Evolutionary conservation across 306 rosid species (phyloP).

Genomic region (Fragaria ananassa): DNA sequence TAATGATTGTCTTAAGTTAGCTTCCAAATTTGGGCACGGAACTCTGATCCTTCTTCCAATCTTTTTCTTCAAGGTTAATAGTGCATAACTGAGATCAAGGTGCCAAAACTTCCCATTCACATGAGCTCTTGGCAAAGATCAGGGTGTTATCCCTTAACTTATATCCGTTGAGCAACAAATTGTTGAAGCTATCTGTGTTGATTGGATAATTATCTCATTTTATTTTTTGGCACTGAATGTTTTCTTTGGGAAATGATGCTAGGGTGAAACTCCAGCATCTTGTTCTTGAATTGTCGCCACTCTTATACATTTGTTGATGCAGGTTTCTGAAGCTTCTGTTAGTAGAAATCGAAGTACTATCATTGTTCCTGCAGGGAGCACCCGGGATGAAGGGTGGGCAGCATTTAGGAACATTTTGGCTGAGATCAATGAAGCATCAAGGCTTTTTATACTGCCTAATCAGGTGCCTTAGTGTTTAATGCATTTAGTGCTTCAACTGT

Average conservation of each 20-base stretch:
- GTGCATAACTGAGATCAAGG: background rate
- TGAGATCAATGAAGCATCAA: slow-evolving; percentile 91
- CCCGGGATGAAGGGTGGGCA: slow-evolving; percentile 97
- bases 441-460: slow-evolving; percentile 88
- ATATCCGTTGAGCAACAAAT: background rate
- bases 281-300: slow-evolving; percentile 21
- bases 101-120: slow-evolving; percentile 5
- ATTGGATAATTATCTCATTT: background rate
- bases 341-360: slow-evolving; percentile 98
- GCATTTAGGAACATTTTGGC: slow-evolving; percentile 96
- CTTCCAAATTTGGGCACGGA: background rate
- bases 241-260: background rate
- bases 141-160: slow-evolving; percentile 3
- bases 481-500: slow-evolving; percentile 15
- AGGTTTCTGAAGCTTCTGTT: slow-evolving; percentile 99
- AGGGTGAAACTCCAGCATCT: slow-evolving; percentile 3
- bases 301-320: slow-evolving; percentile 25
- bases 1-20: background rate
- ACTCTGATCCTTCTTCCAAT: background rate
- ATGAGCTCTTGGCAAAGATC: slow-evolving; percentile 9
- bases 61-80: background rate
- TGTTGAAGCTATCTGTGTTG: slow-evolving; percentile 1
- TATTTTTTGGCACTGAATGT: background rate
- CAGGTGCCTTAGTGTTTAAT: slow-evolving; percentile 57
- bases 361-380: slow-evolving; percentile 96